Conservation (phyloP, 2,329 filamentous ascomycete genomes). For the Tolypocladium ovalisporum region DNA sequence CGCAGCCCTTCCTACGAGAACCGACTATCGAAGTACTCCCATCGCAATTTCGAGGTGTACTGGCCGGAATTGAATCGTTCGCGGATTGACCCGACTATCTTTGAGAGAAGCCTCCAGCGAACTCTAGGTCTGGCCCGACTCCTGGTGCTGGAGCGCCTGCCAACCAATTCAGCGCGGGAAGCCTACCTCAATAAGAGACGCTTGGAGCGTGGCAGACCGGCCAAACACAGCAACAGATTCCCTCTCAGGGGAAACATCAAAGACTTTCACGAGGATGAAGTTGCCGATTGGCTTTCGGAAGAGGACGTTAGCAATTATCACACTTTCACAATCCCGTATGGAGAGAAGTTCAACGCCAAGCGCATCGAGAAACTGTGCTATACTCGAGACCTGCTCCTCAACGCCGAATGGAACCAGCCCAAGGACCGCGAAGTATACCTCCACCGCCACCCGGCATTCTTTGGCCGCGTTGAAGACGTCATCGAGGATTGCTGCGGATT, state of each 20-base stretch:
- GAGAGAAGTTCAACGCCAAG: constrained; percentile 47
- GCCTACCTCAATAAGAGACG: constrained; percentile 60
- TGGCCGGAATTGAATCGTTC: constrained; percentile 66
- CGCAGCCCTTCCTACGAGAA: constrained; percentile 84
- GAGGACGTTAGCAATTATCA: constrained; percentile 73
- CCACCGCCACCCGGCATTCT: constrained; percentile 79
- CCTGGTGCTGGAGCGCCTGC: constrained; percentile 69
- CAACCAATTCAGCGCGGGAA: constrained; percentile 57
- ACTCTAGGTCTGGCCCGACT: constrained; percentile 70
- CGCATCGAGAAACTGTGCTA: constrained; percentile 76
- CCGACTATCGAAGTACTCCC: constrained; percentile 74
- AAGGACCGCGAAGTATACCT: constrained; percentile 67
- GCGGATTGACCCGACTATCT: constrained; percentile 77
- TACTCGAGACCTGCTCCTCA: constrained; percentile 69
- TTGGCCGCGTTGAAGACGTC: constrained; percentile 64
- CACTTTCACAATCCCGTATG: constrained; percentile 63
- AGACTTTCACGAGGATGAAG: constrained; percentile 64
- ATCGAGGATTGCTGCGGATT: constrained; percentile 72
- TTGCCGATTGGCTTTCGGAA: constrained; percentile 72
- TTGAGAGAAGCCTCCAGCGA: constrained; percentile 66
- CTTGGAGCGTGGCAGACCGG: constrained; percentile 59
- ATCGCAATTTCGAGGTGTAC: constrained; percentile 73
- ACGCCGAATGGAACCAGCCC: constrained; percentile 76
- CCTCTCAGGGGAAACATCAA: constrained; percentile 62
- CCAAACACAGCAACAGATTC: constrained; percentile 28